phyloP scores from a whole-genome alignment of 495 filamentous ascomycete genomes.

The Penicillium alfredii region DNA sequence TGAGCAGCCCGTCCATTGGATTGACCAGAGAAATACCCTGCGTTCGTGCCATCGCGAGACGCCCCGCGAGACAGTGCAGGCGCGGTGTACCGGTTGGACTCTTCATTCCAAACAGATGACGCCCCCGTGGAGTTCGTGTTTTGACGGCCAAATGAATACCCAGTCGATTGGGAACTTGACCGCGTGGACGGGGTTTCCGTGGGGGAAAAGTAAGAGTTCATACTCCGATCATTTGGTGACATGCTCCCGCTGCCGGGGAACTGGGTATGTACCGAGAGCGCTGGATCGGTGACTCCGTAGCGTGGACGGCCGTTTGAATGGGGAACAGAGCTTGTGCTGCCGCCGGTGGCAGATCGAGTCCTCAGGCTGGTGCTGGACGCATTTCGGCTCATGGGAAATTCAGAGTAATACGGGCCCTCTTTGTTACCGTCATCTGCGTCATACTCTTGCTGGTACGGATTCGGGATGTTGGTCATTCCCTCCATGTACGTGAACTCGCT shows the following conservation, averaged over 20 bases:
- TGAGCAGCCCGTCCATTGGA: conserved; percentile 62
- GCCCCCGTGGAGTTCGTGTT: conserved; percentile 46
- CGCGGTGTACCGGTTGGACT: conserved; percentile 75
- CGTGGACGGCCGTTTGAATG: conserved; percentile 51
- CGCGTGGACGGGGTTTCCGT: conserved; percentile 81
- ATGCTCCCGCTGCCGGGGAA: conserved; percentile 39
- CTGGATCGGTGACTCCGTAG: conserved; percentile 58
- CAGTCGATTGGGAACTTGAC: conserved; percentile 67
- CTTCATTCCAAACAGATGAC: conserved; percentile 54
- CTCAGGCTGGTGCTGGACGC: conserved; percentile 74
- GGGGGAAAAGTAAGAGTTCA: conserved; percentile 89
- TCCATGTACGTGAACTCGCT: conserved; percentile 79
- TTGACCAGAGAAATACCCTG: conserved; percentile 44
- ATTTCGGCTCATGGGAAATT: conserved; percentile 65
- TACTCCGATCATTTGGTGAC: conserved; percentile 47
- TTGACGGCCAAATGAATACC: conserved; percentile 75
- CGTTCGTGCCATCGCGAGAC: conserved; percentile 67
- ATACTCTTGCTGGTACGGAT: conserved; percentile 74
- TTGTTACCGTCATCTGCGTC: conserved; percentile 67
- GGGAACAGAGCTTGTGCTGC: conserved; percentile 50
- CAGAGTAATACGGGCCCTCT: conserved; percentile 39
- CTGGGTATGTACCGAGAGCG: conserved; percentile 71
- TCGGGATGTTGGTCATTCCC: conserved; percentile 57
- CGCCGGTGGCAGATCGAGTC: conserved; percentile 70
- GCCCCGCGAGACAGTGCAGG: conserved; percentile 74